phyloP scores from a whole-genome alignment of 2,329 filamentous ascomycete species.

The Pseudodiploospora longispora region DNA sequence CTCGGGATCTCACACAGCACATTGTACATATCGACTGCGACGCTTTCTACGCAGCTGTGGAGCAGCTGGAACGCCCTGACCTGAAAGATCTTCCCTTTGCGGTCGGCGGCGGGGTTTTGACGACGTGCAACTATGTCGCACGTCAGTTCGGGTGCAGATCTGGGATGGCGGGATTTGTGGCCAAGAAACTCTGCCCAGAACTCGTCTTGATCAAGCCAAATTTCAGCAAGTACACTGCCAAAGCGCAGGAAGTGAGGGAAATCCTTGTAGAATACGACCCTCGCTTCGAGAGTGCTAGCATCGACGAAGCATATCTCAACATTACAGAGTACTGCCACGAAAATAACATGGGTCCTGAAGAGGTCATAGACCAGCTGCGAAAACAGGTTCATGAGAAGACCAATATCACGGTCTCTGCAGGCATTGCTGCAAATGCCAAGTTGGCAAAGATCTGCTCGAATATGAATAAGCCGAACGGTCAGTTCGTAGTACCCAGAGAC shows the following conservation, averaged over 20 bases:
- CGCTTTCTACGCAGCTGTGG: constrained; percentile 94
- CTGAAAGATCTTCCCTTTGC: constrained; percentile 83
- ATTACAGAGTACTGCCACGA: constrained; percentile 77
- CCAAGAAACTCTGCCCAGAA: constrained; percentile 84
- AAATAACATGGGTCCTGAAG: constrained; percentile 59
- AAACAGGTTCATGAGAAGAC: constrained; percentile 67
- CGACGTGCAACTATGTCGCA: constrained; percentile 78
- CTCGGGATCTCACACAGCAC: constrained; percentile 72
- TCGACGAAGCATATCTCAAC: constrained; percentile 95
- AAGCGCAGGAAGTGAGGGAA: constrained; percentile 78
- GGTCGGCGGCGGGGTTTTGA: constrained; percentile 63
- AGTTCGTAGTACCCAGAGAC: constrained; percentile 68
- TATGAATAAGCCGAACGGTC: constrained; percentile 92
- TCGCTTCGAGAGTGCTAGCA: constrained; percentile 84
- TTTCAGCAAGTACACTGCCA: constrained; percentile 83
- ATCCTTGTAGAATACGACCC: constrained; percentile 84
- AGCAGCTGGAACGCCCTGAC: constrained; percentile 76
- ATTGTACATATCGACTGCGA: constrained; percentile 95
- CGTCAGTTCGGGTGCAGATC: constrained; percentile 84
- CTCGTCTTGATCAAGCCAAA: constrained; percentile 77
- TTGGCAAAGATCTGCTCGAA: constrained; percentile 95
- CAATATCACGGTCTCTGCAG: constrained; percentile 83
- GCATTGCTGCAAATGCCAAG: constrained; percentile 87
- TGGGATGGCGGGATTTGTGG: constrained; percentile 94
- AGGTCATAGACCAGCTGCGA: constrained; percentile 70